Conservation (phyloP, 2,329 filamentous ascomycete genomes). For the Mariannaea elegans region DNA sequence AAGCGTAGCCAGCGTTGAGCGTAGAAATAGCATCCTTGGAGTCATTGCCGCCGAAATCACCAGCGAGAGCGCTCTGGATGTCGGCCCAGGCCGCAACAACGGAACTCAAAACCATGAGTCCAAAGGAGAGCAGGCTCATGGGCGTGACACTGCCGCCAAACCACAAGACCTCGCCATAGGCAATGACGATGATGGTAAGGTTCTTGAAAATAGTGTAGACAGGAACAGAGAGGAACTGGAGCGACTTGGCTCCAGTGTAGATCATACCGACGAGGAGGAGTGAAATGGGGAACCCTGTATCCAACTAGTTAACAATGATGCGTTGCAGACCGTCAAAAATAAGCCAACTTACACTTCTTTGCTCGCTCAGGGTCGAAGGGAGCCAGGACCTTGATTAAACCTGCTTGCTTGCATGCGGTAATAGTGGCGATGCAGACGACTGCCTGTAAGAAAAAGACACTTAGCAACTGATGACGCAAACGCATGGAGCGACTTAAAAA, state of each 20-base stretch:
- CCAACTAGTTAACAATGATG: slow-evolving; percentile 29
- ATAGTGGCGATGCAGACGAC: slow-evolving; percentile 90
- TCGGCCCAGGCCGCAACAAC: slow-evolving; percentile 97
- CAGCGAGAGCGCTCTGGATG: slow-evolving; percentile 83
- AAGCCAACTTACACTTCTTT: slow-evolving; percentile 77
- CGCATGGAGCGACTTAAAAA: neutral
- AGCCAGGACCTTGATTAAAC: slow-evolving; percentile 83
- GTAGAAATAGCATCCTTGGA: slow-evolving; percentile 83
- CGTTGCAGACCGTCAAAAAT: neutral
- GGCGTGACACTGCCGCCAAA: slow-evolving; percentile 92
- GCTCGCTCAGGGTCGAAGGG: slow-evolving; percentile 88
- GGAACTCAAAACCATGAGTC: slow-evolving; percentile 95
- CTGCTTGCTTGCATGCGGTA: slow-evolving; percentile 79
- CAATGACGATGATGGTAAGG: slow-evolving; percentile 97
- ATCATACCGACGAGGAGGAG: slow-evolving; percentile 98
- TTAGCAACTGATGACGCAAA: neutral
- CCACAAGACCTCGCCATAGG: slow-evolving; percentile 98
- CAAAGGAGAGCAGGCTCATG: slow-evolving; percentile 91
- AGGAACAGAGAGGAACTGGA: slow-evolving; percentile 95
- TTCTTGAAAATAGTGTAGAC: slow-evolving; percentile 99
- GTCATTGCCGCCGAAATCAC: slow-evolving; percentile 64
- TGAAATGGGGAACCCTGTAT: slow-evolving; percentile 91
- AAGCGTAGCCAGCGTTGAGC: slow-evolving; percentile 92
- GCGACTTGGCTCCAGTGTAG: slow-evolving; percentile 94
- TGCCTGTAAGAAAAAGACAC: slow-evolving; percentile 63